phyloP scores from a whole-genome alignment of 1,284 basidiomycete species.

The Sparassis latifolia region DNA sequence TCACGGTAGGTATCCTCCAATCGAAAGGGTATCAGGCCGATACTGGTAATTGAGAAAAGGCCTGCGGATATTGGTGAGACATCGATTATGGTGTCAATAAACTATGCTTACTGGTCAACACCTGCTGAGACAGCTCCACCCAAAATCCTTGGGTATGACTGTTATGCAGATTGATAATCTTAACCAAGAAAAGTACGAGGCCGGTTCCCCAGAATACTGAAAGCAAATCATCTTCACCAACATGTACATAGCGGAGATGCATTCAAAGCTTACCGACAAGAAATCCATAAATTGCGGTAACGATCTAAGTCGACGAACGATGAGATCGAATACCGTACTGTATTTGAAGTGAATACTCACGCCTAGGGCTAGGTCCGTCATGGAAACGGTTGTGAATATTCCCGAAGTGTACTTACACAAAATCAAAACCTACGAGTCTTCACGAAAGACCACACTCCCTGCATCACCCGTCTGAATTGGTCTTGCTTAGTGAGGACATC shows the following conservation, averaged over 20 bases:
- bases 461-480: constrained; percentile 53
- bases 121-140: constrained; percentile 75
- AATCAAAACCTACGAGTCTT: constrained; percentile 59
- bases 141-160: constrained; percentile 58
- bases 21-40: constrained; percentile 70
- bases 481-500: constrained; percentile 66
- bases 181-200: constrained; percentile 70
- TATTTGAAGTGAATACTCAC: constrained; percentile 7
- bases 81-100: too few relatives aligned
- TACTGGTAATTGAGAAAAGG: constrained; percentile 76
- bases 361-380: constrained; percentile 10
- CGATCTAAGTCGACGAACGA: constrained; percentile 36
- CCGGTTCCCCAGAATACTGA: constrained; percentile 73
- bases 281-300: constrained; percentile 79
- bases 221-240: not conserved
- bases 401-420: too few relatives aligned
- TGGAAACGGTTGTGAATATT: not conserved
- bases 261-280: constrained; percentile 44
- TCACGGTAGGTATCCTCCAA: constrained; percentile 73
- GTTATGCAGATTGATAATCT: constrained; percentile 67
- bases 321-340: not conserved
- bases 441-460: constrained; percentile 78
- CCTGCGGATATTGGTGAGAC: constrained; percentile 29
- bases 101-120: constrained; percentile 55
- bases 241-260: not conserved